Base-by-base conservation (phyloP, 2,329 filamentous ascomycete genomes). In the Trichoderma endophyticum region DNA sequence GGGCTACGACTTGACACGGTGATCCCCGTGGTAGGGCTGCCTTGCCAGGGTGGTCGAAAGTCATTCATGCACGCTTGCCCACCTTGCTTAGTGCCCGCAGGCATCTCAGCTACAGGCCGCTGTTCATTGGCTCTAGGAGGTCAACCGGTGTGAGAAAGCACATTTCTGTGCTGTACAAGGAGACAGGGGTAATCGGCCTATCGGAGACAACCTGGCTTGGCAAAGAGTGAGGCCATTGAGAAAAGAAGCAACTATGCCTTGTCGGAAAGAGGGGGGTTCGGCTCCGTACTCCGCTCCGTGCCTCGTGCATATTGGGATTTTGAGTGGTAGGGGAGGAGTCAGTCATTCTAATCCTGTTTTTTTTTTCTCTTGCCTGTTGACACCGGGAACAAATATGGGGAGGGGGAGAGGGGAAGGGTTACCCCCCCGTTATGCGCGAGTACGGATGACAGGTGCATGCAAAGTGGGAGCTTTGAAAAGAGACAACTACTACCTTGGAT, bases 21-120 rank as follows among this genome's bases (percentile, higher is more conserved):
- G 59, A 56, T 70, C n/a, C 59, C 48, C 43, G 48, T 64, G 68
- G 68, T 64, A 70, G 68, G 68, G 59, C 68, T 70, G 60, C 59
- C 60, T 63, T 62, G 18, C 57, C 39, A 70, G 67, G 67, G 67
- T 63, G 59, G 54, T 24, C 26, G 43, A 57, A 28, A 34, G 56
- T 34, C 28, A 61, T 43, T 54, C 66, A 61, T 61, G 57, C 66
- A 60, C 54, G 43, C 39, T 54, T 54, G 60, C 39, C 39, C 18
- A 62, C 66, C 66, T 57, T 62, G 66, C 39, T 21, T 26, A 34
- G 36, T 48, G 66, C 56, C 57, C 39, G 36, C 66, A 69, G 57
- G 54, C 66, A 69, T 69, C 24, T 51, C 39, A 61, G 60, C 28
- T 69, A 34, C 18, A 21, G 56, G 43, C 30, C 56, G 24, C 30